Conservation (phyloP, 2,329 filamentous ascomycete genomes). For the Monosporascus cannonballus region DNA sequence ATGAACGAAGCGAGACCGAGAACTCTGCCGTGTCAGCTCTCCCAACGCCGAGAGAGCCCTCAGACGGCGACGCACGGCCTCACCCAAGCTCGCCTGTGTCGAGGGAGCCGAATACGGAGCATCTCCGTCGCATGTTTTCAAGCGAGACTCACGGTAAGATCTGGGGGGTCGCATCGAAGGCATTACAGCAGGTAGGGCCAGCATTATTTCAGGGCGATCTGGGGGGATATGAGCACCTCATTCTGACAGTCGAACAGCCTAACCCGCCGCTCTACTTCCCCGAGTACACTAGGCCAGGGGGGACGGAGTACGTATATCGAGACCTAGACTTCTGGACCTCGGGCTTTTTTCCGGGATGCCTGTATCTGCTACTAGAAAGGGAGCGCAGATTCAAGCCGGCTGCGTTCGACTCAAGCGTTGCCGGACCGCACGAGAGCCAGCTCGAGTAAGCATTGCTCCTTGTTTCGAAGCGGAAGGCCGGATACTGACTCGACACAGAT, state of each 20-base stretch:
- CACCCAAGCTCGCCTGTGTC: too few relatives aligned
- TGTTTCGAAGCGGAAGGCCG: background rate
- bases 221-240: too few relatives aligned
- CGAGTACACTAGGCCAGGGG: conserved; percentile 32
- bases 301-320: conserved; percentile 32
- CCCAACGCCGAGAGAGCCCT: too few relatives aligned
- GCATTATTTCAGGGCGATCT: too few relatives aligned
- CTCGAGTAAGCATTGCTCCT: conserved; percentile 15
- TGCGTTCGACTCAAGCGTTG: background rate
- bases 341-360: conserved; percentile 40
- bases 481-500: conserved; percentile 6
- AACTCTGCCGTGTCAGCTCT: too few relatives aligned
- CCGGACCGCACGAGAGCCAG: conserved; percentile 17
- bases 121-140: too few relatives aligned
- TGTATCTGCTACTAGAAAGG: conserved; percentile 35
- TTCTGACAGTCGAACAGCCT: conserved; percentile 3
- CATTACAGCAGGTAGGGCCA: too few relatives aligned
- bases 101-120: too few relatives aligned
- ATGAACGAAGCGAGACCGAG: too few relatives aligned
- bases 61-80: too few relatives aligned
- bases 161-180: too few relatives aligned
- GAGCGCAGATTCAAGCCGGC: conserved; percentile 19
- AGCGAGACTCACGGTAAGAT: too few relatives aligned
- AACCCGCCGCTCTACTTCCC: conserved; percentile 20
- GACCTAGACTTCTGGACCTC: conserved; percentile 40